Percentiles rank a stretch among this genome's conserved stretches.
phyloP scores from a whole-genome alignment of 805 yeast genomes.

The Pichia deserticola region DNA sequence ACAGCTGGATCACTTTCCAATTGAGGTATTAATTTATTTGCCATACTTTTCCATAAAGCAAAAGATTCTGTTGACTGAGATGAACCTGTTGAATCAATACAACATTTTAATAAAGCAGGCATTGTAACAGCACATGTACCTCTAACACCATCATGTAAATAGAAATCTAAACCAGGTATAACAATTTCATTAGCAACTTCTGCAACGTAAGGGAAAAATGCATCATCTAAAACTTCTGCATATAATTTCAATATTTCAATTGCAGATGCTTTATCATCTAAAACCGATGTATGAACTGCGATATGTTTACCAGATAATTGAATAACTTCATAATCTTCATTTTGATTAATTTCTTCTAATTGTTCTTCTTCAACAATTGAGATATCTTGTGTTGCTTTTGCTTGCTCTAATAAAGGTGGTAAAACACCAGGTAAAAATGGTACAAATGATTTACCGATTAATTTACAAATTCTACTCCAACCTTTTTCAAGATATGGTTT shows the following conservation, averaged over 20 bases:
- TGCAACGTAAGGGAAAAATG: constrained; percentile 74
- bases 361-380: constrained; percentile 87
- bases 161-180: constrained; percentile 83
- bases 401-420: constrained; percentile 82
- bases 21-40: constrained; percentile 59
- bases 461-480: constrained; percentile 89
- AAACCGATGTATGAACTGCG: constrained; percentile 89
- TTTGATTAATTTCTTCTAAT: constrained; percentile 67
- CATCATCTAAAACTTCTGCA: constrained; percentile 75
- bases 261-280: constrained; percentile 91
- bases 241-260: constrained; percentile 81
- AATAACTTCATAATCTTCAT: constrained; percentile 93
- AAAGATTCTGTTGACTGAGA: constrained; percentile 49
- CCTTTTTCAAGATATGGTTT: constrained; percentile 84
- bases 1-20: constrained; percentile 74
- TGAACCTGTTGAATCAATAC: constrained; percentile 47
- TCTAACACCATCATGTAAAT: constrained; percentile 90
- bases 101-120: constrained; percentile 65
- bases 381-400: constrained; percentile 84
- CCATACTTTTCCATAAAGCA: constrained; percentile 64
- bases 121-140: constrained; percentile 82
- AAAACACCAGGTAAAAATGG: constrained; percentile 79
- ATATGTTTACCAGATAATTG: constrained; percentile 86
- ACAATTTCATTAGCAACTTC: constrained; percentile 74
- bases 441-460: constrained; percentile 77